phyloP scores from a whole-genome alignment of 257 asterid genomes.

The Solanum gracilifrons region DNA sequence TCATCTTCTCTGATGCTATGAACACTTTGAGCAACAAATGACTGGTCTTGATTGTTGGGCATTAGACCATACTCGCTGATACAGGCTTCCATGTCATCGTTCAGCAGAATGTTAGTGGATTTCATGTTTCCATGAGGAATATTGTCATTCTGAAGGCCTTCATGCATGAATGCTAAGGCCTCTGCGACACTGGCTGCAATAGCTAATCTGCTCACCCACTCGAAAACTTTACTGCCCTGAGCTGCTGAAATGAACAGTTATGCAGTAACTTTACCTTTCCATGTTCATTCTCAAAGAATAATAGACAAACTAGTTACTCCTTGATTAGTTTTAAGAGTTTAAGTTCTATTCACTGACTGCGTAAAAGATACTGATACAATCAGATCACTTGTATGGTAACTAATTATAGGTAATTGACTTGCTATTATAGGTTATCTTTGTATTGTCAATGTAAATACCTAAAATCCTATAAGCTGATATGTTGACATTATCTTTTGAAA shows the following conservation, averaged over 20 bases:
- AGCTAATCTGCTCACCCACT: slow-evolving; percentile 50
- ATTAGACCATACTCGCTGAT: slow-evolving; percentile 63
- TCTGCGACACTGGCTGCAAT: slow-evolving; percentile 35
- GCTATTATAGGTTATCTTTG: not conserved
- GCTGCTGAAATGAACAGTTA: slow-evolving; percentile 29
- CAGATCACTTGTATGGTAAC: not conserved
- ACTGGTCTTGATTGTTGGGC: slow-evolving; percentile 16
- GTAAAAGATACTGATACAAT: not conserved
- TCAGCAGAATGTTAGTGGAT: slow-evolving; percentile 57
- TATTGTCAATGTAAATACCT: no score
- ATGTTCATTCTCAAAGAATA: not conserved
- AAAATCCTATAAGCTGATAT: no score
- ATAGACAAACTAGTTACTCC: not conserved
- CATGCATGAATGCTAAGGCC: slow-evolving; percentile 58
- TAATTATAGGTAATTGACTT: not conserved
- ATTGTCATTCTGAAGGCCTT: slow-evolving; percentile 30
- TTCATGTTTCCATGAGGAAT: slow-evolving; percentile 67
- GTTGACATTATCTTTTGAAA: no score
- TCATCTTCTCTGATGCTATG: slow-evolving; percentile 6
- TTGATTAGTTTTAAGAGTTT: not conserved
- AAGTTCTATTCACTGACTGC: not conserved
- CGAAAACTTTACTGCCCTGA: slow-evolving; percentile 15
- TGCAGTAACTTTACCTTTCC: not conserved
- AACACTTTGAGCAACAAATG: slow-evolving; percentile 6
- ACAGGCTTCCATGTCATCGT: slow-evolving; percentile 39